Evolutionary conservation across 2,329 filamentous ascomycete genomes (phyloP).

Genomic region (Colletotrichum echinochloae): DNA sequence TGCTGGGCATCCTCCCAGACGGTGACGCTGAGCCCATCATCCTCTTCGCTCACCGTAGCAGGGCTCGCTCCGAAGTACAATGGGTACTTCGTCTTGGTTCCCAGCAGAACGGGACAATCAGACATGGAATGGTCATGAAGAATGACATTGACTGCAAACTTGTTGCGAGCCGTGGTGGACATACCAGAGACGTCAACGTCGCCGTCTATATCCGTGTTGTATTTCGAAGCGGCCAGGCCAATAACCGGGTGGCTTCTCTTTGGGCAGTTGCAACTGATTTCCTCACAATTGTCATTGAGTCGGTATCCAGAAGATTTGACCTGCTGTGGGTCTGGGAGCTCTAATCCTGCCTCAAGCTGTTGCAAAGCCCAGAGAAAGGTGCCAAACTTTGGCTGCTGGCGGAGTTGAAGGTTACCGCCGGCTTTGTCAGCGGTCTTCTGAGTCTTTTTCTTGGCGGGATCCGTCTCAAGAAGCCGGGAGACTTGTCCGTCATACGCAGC

Average conservation of each 20-base stretch:
- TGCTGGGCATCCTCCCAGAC: background rate
- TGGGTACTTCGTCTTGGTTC: conserved; percentile 8
- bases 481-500: background rate
- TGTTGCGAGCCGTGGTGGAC: conserved; percentile 8
- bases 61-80: conserved; percentile 30
- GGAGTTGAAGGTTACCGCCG: background rate
- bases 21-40: conserved; percentile 13
- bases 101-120: conserved; percentile 28
- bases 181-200: conserved; percentile 4
- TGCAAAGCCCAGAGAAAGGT: conserved; percentile 6
- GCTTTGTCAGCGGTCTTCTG: background rate
- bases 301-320: background rate
- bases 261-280: conserved; percentile 4
- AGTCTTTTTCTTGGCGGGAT: background rate
- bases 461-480: background rate
- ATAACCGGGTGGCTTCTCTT: conserved; percentile 19
- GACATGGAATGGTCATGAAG: conserved; percentile 9
- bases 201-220: conserved; percentile 15
- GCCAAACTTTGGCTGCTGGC: background rate
- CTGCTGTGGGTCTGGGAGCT: background rate
- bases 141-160: conserved; percentile 30
- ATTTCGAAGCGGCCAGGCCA: conserved; percentile 11
- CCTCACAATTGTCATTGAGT: background rate
- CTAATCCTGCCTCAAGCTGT: conserved; percentile 1
- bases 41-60: background rate